A percentile compares a stretch with the other conserved stretches of the same genome.
Evolutionary conservation across 2,329 filamentous ascomycete genomes (phyloP).

Genomic region (Gyromitra esculenta): DNA sequence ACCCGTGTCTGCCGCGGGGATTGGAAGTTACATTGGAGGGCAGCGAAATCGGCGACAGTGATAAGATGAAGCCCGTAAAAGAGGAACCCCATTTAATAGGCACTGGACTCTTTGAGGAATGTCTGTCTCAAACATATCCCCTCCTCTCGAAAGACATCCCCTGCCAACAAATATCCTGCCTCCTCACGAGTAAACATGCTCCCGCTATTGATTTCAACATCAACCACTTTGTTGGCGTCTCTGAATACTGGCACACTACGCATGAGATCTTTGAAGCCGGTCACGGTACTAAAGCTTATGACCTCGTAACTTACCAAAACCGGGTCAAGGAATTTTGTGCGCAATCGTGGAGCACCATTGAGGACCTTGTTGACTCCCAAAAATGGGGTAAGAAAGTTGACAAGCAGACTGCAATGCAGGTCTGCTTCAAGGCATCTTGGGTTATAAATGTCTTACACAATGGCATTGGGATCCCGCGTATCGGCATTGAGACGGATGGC

Average conservation of each 20-base stretch:
- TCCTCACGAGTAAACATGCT: constrained; percentile 90
- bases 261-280: constrained; percentile 88
- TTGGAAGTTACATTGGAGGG: constrained; percentile 79
- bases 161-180: constrained; percentile 83
- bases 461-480: constrained; percentile 89
- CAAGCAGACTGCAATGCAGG: constrained; percentile 78
- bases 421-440: constrained; percentile 99
- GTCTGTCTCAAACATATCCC: constrained; percentile 81
- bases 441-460: constrained; percentile 96
- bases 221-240: constrained; percentile 97
- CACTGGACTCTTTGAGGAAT: constrained; percentile 87
- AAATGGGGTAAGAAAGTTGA: constrained; percentile 81
- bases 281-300: constrained; percentile 81
- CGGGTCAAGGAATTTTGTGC: constrained; percentile 86
- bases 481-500: constrained; percentile 75
- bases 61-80: constrained; percentile 58
- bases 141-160: constrained; percentile 84
- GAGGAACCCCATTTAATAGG: constrained; percentile 73
- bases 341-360: constrained; percentile 81
- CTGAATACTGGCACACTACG: constrained; percentile 98
- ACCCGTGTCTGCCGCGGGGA: constrained; percentile 87
- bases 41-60: constrained; percentile 60
- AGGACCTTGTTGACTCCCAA: constrained; percentile 70
- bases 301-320: constrained; percentile 87
- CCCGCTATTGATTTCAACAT: constrained; percentile 96